Conservation (phyloP, 768 basidiomycete genomes). For the Russula dissimulans region DNA sequence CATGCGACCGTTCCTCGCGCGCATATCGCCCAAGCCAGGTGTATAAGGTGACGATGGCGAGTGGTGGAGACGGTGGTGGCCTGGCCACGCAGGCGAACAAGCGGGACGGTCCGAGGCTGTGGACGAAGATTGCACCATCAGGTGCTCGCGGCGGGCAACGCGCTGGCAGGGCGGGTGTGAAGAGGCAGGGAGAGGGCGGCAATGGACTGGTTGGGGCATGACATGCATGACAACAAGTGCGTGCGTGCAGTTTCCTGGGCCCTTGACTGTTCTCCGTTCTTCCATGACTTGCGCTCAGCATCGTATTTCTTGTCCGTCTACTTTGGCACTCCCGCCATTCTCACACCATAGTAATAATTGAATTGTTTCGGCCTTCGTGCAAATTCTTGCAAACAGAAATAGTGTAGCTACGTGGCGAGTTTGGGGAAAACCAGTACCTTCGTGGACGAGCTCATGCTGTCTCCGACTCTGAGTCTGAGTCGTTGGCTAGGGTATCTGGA, state of each 20-base stretch:
- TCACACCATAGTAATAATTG: too few relatives aligned
- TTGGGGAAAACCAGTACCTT: too few relatives aligned
- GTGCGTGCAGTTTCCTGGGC: not conserved
- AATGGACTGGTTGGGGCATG: constrained; percentile 18
- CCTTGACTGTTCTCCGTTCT: too few relatives aligned
- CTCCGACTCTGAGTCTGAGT: too few relatives aligned
- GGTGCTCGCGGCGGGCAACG: not conserved
- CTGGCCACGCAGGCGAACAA: constrained; percentile 12
- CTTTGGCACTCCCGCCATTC: too few relatives aligned
- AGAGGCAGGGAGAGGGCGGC: constrained; percentile 1
- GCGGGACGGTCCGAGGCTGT: constrained; percentile 20
- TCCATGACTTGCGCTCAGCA: too few relatives aligned
- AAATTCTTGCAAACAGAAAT: too few relatives aligned
- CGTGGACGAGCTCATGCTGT: too few relatives aligned
- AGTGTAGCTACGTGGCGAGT: too few relatives aligned
- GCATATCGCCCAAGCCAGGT: constrained; percentile 7
- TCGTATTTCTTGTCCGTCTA: too few relatives aligned
- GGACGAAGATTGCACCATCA: constrained; percentile 28
- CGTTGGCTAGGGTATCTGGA: too few relatives aligned
- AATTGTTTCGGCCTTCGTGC: too few relatives aligned
- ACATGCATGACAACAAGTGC: not conserved
- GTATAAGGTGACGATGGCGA: constrained; percentile 2
- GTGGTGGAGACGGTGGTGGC: not conserved
- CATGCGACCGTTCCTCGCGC: constrained; percentile 24
- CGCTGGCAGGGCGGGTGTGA: not conserved